A percentile compares a stretch with the other conserved stretches of the same genome.
phyloP scores from a whole-genome alignment of 2,329 filamentous ascomycete species.

The Aspergillus costaricaensis region DNA sequence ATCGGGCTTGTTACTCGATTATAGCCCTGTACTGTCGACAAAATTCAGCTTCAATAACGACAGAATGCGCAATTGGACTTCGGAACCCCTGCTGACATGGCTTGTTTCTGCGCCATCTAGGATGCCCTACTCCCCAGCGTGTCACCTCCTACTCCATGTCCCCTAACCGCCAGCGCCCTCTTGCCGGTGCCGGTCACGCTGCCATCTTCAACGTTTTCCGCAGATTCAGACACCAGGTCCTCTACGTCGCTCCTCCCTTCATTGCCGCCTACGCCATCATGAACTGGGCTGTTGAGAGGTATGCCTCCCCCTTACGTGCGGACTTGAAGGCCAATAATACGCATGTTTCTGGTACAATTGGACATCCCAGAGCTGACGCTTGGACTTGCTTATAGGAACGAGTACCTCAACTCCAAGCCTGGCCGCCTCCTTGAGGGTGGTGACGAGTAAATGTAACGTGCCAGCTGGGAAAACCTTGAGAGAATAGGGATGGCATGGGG shows the following conservation, averaged over 20 bases:
- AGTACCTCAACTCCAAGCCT: conserved; percentile 54
- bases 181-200: conserved; percentile 74
- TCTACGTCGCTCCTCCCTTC: conserved; percentile 84
- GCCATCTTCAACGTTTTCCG: conserved; percentile 96
- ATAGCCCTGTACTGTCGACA: neutral
- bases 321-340: neutral
- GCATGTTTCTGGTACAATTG: neutral
- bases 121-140: conserved; percentile 54
- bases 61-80: neutral
- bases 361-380: conserved; percentile 1
- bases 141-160: conserved; percentile 73
- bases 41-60: neutral
- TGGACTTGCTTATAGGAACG: conserved; percentile 40
- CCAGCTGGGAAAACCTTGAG: neutral
- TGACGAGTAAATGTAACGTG: conserved; percentile 34
- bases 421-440: conserved; percentile 42
- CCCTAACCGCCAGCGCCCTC: conserved; percentile 83
- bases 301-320: conserved; percentile 40
- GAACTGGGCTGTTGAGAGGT: conserved; percentile 92
- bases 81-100: neutral
- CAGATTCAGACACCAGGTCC: conserved; percentile 79
- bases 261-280: conserved; percentile 77
- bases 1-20: neutral
- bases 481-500: conserved; percentile 1
- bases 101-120: conserved; percentile 18